Base-by-base conservation (phyloP, 1,284 basidiomycete species). In the Schizopora paradoxa region DNA sequence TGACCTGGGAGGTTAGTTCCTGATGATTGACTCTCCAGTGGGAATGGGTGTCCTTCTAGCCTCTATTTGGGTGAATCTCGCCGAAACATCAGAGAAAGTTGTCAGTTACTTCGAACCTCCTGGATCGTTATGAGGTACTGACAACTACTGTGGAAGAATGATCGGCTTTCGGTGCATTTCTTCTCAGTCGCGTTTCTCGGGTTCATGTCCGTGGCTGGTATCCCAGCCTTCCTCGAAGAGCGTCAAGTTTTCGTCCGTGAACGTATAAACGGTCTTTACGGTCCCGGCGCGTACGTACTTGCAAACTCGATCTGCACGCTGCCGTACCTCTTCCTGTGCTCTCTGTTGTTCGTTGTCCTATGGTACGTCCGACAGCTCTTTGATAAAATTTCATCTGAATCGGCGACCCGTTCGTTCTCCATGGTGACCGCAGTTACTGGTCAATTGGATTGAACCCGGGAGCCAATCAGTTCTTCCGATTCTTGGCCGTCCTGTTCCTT, bases 181-280 rank as follows among this genome's bases (percentile, higher is more conserved):
- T 77, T 69, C 58, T 70, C 70, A 29, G 76, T 79, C 27, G 79
- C 79, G 0, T 82, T 83, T 61, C 59, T 82, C 3, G 72, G 72
- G 6, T 82, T 82, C 58, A 71, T 73, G 56, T 53, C 70, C 56
- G 61, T 83, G 54, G 79, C 72, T 61, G 62, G 69, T 59, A 66
- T 76, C 58, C 58, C 61, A 32, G 73, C 61, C 49, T 82, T 66
- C 58, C 70, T 73, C n/a, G 70, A 75, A 53, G 70, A 72, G 46
- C 76, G 77, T 11, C 67, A 73, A 1, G 73, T 79, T 5, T 69
- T 77, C 44, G 65, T 71, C 43, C 66, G 70, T 28, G 72, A 77
- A 37, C 68, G 75, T 10, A 64, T 64, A 41, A 76, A 82, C 56
- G 81, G 76, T 47, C 60, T 84, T 58, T 81, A 82, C 55, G 73